Base-by-base conservation (phyloP, 768 basidiomycete species). In the Exidia glandulosa region DNA sequence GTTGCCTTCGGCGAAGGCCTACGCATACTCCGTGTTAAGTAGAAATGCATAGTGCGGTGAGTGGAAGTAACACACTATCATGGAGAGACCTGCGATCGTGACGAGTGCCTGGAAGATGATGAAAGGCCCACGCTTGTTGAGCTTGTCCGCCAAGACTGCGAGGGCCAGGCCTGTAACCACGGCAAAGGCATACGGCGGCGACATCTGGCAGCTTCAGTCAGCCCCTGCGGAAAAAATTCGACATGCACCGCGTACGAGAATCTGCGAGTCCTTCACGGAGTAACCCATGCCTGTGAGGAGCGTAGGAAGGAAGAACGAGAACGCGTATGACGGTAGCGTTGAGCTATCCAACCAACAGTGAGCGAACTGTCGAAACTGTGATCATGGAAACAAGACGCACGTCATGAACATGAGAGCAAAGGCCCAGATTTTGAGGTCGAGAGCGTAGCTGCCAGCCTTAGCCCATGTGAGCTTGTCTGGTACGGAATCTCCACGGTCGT, bases 401-500 rank as follows among this genome's bases (percentile, higher is more conserved):
- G 14, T 29, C 19, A 31, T 29, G 60, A 68, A 68, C 59, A 66
- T 57, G 25, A 68, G 58, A 2, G 58, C 64, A 54, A 64, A 70
- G 12, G 57, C 59, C 68, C 68, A 71, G 27, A 70, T 61, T 62
- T 68, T 69, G 31, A 59, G 57, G 62, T 66, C 68, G 29, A 57
- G 33, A 31, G 64, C 31, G 36, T 67, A 68, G 31, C 54, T 58
- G 13, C 61, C 12, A 37, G 62, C 36, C 36, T 67, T 66, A n/a
- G 50, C 32, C 55, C 59, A 55, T 23, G 68, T 67, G 32, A 70
- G 59, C 27, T 56, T 30, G 57, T 71, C 70, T 32, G 62, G 62
- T n/a, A 56, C 59, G 55, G 63, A 60, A 58, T 71, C 70, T 19
- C 65, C 66, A 57, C 70, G 64, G 59, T 71, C 70, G 30, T 55